These are phyloP conservation scores for Pascua sp. DNA, from an alignment of 1,284 basidiomycete species.

Conservation along the genomic window DNA sequence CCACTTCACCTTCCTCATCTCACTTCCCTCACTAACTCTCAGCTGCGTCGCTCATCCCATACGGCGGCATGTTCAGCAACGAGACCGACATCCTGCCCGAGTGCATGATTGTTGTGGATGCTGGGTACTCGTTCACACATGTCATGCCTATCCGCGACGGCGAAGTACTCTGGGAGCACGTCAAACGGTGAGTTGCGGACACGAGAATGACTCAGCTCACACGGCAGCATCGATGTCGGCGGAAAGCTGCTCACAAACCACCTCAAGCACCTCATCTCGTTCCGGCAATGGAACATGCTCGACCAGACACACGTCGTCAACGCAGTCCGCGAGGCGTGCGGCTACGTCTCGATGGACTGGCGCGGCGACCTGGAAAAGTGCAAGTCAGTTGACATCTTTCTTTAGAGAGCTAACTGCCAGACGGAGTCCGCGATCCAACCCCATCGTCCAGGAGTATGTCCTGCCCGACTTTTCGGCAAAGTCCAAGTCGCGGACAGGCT, in stretches of 20 bases:
- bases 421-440: slow-evolving; percentile 51
- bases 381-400: slow-evolving; percentile 57
- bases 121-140: slow-evolving; percentile 90
- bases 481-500: slow-evolving; percentile 57
- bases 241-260: slow-evolving; percentile 93
- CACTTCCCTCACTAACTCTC: not conserved
- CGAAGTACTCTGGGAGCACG: slow-evolving; percentile 69
- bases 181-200: slow-evolving; percentile 61
- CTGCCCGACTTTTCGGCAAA: slow-evolving; percentile 77
- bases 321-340: slow-evolving; percentile 79
- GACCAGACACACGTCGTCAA: slow-evolving; percentile 87
- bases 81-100: slow-evolving; percentile 59
- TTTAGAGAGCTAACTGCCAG: slow-evolving; percentile 12
- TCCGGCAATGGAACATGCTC: slow-evolving; percentile 97
- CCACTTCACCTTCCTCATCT: too few species aligned
- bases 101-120: slow-evolving; percentile 78
- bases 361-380: slow-evolving; percentile 69
- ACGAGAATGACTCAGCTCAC: slow-evolving; percentile 1
- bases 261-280: slow-evolving; percentile 87
- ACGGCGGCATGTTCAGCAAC: slow-evolving; percentile 62
- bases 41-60: slow-evolving; percentile 75
- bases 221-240: slow-evolving; percentile 76
- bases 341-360: slow-evolving; percentile 77
- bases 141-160: slow-evolving; percentile 77
- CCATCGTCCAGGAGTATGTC: slow-evolving; percentile 79